These are phyloP conservation scores for Astragalus glycyphyllos DNA, from an alignment of 306 rosid species.

Conservation along the genomic window DNA sequence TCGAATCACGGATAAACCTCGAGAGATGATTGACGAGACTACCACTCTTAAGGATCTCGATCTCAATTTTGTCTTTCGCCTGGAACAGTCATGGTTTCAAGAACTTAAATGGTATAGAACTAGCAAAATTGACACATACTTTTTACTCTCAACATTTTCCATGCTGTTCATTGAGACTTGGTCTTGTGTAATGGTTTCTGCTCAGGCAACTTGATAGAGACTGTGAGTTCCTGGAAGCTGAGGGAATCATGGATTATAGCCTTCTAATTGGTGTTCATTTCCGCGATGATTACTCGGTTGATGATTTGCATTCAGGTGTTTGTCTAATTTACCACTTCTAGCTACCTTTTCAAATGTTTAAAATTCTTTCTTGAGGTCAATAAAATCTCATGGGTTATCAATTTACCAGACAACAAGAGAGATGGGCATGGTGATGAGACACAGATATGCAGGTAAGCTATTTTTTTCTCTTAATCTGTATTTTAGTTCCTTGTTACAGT, in stretches of 20 bases:
- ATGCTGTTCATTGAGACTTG: constrained; percentile 13
- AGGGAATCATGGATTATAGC: constrained; percentile 72
- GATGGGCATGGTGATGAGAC: constrained; percentile 44
- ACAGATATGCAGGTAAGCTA: constrained; percentile 52
- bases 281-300: constrained; percentile 50
- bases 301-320: constrained; percentile 48
- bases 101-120: constrained; percentile 55
- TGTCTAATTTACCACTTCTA: constrained; percentile 1
- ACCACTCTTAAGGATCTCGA: constrained; percentile 70
- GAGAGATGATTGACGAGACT: constrained; percentile 59
- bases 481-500: constrained; percentile 7
- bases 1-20: constrained; percentile 58
- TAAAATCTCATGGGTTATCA: constrained; percentile 32
- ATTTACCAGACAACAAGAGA: constrained; percentile 51
- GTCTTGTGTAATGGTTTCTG: constrained; percentile 39
- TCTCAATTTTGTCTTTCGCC: constrained; percentile 59
- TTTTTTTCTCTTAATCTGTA: constrained; percentile 10
- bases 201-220: constrained; percentile 69
- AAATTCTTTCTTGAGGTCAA: constrained; percentile 12
- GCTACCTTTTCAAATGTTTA: constrained; percentile 17
- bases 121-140: background rate
- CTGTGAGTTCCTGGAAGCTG: constrained; percentile 62
- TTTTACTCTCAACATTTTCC: background rate
- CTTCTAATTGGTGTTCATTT: constrained; percentile 66
- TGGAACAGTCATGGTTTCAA: constrained; percentile 65